Evolutionary conservation across 23 red algal genomes (phyloP).

Genomic region (Pyropia haitanensis): DNA sequence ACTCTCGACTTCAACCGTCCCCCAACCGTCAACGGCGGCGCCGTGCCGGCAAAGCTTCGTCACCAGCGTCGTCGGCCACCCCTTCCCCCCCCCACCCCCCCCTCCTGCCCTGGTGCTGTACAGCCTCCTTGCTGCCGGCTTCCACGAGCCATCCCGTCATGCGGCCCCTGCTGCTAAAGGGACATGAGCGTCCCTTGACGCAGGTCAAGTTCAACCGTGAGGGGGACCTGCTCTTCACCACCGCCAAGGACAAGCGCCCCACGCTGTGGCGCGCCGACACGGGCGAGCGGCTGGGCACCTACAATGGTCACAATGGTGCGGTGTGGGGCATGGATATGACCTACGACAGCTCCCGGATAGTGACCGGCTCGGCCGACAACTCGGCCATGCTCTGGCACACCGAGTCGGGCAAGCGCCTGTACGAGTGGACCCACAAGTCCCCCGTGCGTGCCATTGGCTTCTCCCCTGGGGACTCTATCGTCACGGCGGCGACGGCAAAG

Average conservation of each 20-base stretch:
- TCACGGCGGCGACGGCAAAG: slow-evolving; percentile 69
- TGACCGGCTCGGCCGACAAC: slow-evolving; percentile 94
- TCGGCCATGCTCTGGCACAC: slow-evolving; percentile 74
- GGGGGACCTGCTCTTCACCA: slow-evolving; percentile 93
- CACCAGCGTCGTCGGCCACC: too few relatives aligned
- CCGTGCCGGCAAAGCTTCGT: too few relatives aligned
- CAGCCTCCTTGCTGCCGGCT: too few relatives aligned
- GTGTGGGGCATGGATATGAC: slow-evolving; percentile 80
- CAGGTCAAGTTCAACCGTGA: slow-evolving; percentile 91
- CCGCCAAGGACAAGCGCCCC: slow-evolving; percentile 87
- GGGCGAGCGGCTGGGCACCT: slow-evolving; percentile 94
- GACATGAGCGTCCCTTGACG: slow-evolving; percentile 94
- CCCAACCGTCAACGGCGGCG: too few relatives aligned
- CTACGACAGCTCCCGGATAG: slow-evolving; percentile 57
- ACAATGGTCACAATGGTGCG: slow-evolving; percentile 89
- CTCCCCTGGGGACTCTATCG: slow-evolving; percentile 37
- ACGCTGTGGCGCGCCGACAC: slow-evolving; percentile 76
- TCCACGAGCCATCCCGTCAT: slow-evolving; percentile 7
- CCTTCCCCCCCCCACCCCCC: too few relatives aligned
- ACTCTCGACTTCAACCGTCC: too few relatives aligned
- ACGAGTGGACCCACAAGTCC: slow-evolving; percentile 61
- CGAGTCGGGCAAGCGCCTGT: slow-evolving; percentile 57
- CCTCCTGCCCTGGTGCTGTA: too few relatives aligned
- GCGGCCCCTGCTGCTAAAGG: slow-evolving; percentile 89
- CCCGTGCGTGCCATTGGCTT: slow-evolving; percentile 72